Evolutionary conservation across 2,329 filamentous ascomycete species (phyloP).

Genomic region (Ilyonectria destructans): DNA sequence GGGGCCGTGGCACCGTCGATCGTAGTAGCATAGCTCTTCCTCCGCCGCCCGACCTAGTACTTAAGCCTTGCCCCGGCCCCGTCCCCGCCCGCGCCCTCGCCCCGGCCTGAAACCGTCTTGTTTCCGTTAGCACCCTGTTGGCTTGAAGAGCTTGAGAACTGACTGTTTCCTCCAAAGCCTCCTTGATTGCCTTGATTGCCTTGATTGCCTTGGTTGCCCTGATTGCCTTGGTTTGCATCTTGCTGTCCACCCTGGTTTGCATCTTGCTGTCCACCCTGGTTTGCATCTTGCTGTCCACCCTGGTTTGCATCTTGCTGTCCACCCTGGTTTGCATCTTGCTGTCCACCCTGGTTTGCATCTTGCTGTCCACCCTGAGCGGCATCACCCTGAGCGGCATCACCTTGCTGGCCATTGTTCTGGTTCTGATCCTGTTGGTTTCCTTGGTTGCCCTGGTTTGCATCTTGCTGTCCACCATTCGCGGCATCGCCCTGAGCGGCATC

Average conservation of each 20-base stretch:
- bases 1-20: constrained; percentile 2
- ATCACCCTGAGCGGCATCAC: constrained; percentile 28
- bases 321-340: too few relatives aligned
- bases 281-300: too few relatives aligned
- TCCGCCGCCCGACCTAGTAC: background rate
- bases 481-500: constrained; percentile 13
- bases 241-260: too few relatives aligned
- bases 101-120: constrained; percentile 10
- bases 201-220: constrained; percentile 21
- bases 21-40: background rate
- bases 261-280: too few relatives aligned
- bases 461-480: constrained; percentile 12
- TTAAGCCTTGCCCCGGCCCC: constrained; percentile 8
- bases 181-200: constrained; percentile 15
- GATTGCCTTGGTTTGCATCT: background rate
- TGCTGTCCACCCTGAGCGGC: background rate
- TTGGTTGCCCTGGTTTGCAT: background rate
- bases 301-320: background rate
- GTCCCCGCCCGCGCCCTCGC: constrained; percentile 7
- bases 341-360: too few relatives aligned
- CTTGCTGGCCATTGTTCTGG: too few relatives aligned
- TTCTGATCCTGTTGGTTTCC: too few relatives aligned
- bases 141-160: constrained; percentile 1
- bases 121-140: constrained; percentile 7
- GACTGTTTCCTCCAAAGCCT: constrained; percentile 5